A percentile compares a stretch with the other conserved stretches of the same genome.
phyloP scores from a whole-genome alignment of 2,329 filamentous ascomycete genomes.

The Hypoxylon sp. region DNA sequence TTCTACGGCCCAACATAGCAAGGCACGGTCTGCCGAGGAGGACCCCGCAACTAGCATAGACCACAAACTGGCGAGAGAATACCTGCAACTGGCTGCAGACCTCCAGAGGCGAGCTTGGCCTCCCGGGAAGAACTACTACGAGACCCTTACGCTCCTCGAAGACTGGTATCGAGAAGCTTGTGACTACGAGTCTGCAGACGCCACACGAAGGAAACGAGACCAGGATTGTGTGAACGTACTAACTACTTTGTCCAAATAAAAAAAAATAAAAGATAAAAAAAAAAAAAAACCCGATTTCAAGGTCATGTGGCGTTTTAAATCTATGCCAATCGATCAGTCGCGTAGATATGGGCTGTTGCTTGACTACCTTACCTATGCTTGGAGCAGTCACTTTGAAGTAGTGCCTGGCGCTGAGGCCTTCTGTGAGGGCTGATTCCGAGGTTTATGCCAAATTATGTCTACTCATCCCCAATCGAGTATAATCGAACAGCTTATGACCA shows the following conservation, averaged over 20 bases:
- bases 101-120: slow-evolving; percentile 47
- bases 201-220: slow-evolving; percentile 40
- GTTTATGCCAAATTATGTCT: slow-evolving; percentile 6
- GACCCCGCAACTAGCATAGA: slow-evolving; percentile 33
- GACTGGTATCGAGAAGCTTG: slow-evolving; percentile 47
- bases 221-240: slow-evolving; percentile 44
- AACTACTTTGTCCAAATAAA: slow-evolving; percentile 27
- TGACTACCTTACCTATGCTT: too few species aligned
- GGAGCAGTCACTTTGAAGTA: slow-evolving; percentile 2
- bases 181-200: slow-evolving; percentile 42
- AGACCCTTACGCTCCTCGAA: slow-evolving; percentile 47
- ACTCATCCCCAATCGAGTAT: slow-evolving; percentile 3
- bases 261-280: background rate
- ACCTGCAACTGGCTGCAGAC: slow-evolving; percentile 43
- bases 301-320: slow-evolving; percentile 20
- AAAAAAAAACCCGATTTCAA: slow-evolving; percentile 5
- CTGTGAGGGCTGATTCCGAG: background rate
- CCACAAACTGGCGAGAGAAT: slow-evolving; percentile 46
- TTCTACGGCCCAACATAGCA: slow-evolving; percentile 43
- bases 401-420: slow-evolving; percentile 8
- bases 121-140: slow-evolving; percentile 49
- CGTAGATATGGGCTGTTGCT: slow-evolving; percentile 3
- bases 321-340: background rate
- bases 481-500: slow-evolving; percentile 3
- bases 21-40: slow-evolving; percentile 33